A percentile compares a stretch with the other conserved stretches of the same genome.
Evolutionary conservation across 345 rosid species (phyloP).

Genomic region (Citrus glauca): DNA sequence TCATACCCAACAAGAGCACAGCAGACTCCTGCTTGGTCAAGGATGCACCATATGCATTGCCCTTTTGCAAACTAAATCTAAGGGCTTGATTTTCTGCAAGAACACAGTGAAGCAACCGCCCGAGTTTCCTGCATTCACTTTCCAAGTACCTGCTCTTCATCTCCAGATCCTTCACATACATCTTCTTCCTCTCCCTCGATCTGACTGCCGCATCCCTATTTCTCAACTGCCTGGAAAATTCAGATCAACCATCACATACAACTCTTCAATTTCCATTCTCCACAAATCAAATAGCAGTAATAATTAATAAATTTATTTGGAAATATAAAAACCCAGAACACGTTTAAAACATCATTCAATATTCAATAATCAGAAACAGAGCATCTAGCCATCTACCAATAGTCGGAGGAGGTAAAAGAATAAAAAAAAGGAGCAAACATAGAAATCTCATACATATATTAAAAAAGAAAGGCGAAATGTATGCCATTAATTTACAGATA

Average conservation of each 20-base stretch:
- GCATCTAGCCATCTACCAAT: background rate
- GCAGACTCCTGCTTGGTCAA: conserved; percentile 99
- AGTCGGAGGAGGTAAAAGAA: too few species aligned
- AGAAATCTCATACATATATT: background rate
- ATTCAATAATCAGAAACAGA: background rate
- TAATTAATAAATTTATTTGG: background rate
- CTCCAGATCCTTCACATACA: conserved; percentile 69
- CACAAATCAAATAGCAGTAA: background rate
- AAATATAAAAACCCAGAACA: background rate
- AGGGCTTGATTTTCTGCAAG: conserved; percentile 79
- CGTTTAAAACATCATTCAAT: background rate
- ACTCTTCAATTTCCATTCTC: background rate
- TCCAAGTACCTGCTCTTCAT: conserved; percentile 75
- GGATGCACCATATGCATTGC: conserved; percentile 50
- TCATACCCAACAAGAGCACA: conserved; percentile 93
- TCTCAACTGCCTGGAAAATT: conserved; percentile 63
- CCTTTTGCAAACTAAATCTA: conserved; percentile 50
- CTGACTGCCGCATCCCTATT: conserved; percentile 85
- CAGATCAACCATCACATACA: conserved; percentile 1
- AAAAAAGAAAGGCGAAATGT: background rate
- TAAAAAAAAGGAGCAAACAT: background rate
- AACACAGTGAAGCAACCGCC: conserved; percentile 67
- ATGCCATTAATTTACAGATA: conserved; percentile 14
- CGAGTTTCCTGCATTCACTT: conserved; percentile 76
- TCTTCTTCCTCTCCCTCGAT: conserved; percentile 91